These are phyloP conservation scores for Chimonanthus praecox DNA, from an alignment of 164 flowering plant species.

Conservation along the genomic window DNA sequence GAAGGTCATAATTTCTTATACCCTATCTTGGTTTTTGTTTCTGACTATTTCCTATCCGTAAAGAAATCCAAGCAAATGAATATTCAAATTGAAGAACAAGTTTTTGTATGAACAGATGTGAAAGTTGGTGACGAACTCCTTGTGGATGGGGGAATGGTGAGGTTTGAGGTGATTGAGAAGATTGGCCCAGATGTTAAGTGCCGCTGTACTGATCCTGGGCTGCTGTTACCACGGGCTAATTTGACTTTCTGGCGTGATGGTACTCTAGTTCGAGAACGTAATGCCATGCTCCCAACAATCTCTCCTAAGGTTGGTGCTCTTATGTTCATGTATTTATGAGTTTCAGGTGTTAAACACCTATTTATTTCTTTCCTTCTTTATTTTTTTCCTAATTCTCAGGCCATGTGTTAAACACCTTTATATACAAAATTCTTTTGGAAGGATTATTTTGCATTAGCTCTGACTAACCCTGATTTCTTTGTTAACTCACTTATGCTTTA, in stretches of 20 bases:
- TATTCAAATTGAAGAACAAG: constrained; percentile 6
- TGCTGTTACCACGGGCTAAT: constrained; percentile 90
- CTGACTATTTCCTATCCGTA: not conserved
- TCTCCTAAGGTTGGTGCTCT: constrained; percentile 70
- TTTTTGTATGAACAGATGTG: constrained; percentile 49
- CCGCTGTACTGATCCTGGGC: constrained; percentile 88
- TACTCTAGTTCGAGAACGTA: constrained; percentile 81
- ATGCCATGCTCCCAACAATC: constrained; percentile 98
- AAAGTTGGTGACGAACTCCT: constrained; percentile 92
- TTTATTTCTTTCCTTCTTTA: not conserved
- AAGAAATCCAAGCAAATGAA: not conserved
- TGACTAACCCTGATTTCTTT: not conserved
- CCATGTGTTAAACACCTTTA: not conserved
- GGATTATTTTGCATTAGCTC: not conserved
- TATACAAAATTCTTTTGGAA: not conserved
- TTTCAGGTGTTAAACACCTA: not conserved
- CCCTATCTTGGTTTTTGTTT: not conserved
- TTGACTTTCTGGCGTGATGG: constrained; percentile 92
- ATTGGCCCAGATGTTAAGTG: constrained; percentile 97
- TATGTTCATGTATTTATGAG: not conserved
- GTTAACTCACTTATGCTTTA: not conserved
- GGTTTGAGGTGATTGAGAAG: constrained; percentile 95
- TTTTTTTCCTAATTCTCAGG: not conserved
- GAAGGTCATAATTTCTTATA: constrained; percentile 52
- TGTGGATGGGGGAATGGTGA: constrained; percentile 99